Base-by-base conservation (phyloP, 169 alveolate species). In the Cryptosporidium felis region DNA sequence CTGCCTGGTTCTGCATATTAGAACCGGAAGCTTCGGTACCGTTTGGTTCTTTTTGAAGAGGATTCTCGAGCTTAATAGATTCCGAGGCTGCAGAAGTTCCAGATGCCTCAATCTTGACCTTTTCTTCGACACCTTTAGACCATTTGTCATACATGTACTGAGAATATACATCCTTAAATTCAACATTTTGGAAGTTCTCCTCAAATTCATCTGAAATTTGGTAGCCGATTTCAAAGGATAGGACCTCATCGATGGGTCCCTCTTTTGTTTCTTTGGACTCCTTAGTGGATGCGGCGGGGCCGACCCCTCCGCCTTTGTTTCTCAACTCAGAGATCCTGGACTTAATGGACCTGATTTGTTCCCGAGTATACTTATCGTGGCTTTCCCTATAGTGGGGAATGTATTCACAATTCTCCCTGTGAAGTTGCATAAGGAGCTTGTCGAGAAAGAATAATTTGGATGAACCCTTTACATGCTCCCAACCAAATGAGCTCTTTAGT, bases 391-490 rank as follows among this genome's bases (percentile, higher is more conserved):
- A 91, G 3, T 90, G 88, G 3, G 95, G 94, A 28, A 93, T 94
- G 62, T 88, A 90, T 47, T 81, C 85, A 38, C 95, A 92, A 66
- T 91, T 94, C 49, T 93, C 96, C 42, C 88, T 89, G 81, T 94
- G 95, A 61, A 93, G 90, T 51, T 92, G 97, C 88, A 93, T 89
- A 88, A 95, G 88, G 47, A 95, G 90, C 89, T 93, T 93, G 79
- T 95, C 98, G 79, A 95, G 85, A 81, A 94, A 94, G 16, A 93
- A 80, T 21, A 95, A 90, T 91, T 95, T 95, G 1, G 96, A 92
- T 1, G 95, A 89, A 6, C 96, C 94, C 38, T 90, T 93, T 1
- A 92, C 82, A 80, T 95, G 97, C 30, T 89, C 94, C 80, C 91
- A 88, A 5, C 96, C 96, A n/a, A 90, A 90, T 1, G 91, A 58